Evolutionary conservation across 163 green algal species (phyloP).

Genomic region (Scenedesmus sp.): DNA sequence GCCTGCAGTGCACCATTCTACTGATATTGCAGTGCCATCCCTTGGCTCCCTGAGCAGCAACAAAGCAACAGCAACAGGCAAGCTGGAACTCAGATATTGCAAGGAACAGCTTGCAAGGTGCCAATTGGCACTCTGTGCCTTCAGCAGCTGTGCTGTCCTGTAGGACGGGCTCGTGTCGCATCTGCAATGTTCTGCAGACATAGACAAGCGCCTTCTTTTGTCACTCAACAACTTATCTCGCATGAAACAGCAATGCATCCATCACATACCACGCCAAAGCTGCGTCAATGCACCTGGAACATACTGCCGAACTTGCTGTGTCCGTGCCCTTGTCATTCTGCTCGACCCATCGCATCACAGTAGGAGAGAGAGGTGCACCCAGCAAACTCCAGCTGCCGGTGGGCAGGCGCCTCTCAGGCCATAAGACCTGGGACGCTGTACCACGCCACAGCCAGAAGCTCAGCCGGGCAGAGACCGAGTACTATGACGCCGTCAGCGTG

Average conservation of each 20-base stretch:
- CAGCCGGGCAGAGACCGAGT: not conserved
- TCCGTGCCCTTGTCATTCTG: not conserved
- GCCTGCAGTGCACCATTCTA: not conserved
- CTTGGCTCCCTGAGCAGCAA: not conserved
- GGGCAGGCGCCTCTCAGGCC: not conserved
- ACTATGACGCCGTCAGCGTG: not conserved
- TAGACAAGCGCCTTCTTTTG: too few species aligned
- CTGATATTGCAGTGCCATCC: not conserved
- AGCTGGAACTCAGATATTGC: not conserved
- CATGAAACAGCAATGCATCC: too few species aligned
- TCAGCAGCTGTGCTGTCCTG: not conserved
- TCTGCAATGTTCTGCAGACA: too few species aligned
- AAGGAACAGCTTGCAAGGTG: not conserved
- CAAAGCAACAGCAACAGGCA: not conserved
- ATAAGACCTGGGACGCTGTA: conserved; percentile 3
- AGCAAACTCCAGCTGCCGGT: not conserved
- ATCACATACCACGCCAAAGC: too few species aligned
- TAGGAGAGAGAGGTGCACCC: not conserved
- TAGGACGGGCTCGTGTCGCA: too few species aligned
- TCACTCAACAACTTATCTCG: too few species aligned
- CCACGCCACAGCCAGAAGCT: conserved; percentile 1
- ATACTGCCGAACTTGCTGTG: too few species aligned
- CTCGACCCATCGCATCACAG: not conserved
- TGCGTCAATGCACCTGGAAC: too few species aligned
- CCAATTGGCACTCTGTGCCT: not conserved